Base-by-base conservation (phyloP, 805 yeast species). In the Cyberlindnera saturnus region DNA sequence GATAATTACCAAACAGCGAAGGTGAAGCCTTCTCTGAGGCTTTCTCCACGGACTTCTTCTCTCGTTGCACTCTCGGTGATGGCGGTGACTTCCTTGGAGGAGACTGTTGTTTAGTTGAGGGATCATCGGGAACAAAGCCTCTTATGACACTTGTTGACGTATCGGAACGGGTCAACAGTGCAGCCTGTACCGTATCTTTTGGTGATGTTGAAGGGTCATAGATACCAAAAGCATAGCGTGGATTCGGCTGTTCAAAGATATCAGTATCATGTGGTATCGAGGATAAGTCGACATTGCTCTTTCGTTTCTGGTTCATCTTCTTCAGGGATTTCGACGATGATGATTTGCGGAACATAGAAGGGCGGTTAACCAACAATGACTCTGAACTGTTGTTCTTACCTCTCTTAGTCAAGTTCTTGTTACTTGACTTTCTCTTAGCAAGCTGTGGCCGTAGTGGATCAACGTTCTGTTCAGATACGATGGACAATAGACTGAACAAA, bases 211-310 rank as follows among this genome's bases (percentile, higher is more conserved):
- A 23, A 8, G 36, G 32, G 15, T 45, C 47, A 31, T 45, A 44
- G n/a, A 55, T 46, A 10, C 61, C 62, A 51, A 59, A 57, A 1
- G 63, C 60, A 42, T 52, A 54, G 34, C 54, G 47, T 34, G 63
- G 63, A 17, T 59, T 46, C 11, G 63, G 63, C 39, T 59, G 63
- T 18, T 59, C 59, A 34, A 43, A 57, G 8, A 53, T 23, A 37
- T 56, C 63, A 5, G 56, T 26, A 41, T 59, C 60, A 43, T 50
- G 43, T 6, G 48, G 37, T 19, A 49, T 30, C 10, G 46, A 38
- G 9, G 50, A 32, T 28, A 51, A 36, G 31, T 57, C 60, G 16
- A 31, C 36, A 14, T 34, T 39, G 14, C 51, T 47, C 18, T 32
- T 46, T 20, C 39, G 49, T 38, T 47, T 49, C 34, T 42, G 49